Evolutionary conservation across 1,284 basidiomycete species (phyloP).

Genomic region (Trichosporon ovoides): DNA sequence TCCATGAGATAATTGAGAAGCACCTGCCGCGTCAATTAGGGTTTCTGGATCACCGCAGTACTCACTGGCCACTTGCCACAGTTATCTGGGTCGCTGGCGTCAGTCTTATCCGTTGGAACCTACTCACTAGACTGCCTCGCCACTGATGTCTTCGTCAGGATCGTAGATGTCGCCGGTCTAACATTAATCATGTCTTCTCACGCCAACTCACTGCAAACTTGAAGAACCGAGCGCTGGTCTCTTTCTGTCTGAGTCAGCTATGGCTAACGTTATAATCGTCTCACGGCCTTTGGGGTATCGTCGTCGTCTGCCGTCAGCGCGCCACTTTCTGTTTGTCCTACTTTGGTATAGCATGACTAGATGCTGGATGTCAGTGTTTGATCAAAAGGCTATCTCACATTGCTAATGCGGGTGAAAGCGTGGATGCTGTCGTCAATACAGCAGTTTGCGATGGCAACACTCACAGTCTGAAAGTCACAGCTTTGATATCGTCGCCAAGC

Average conservation of each 20-base stretch:
- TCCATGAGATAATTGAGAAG: slow-evolving; percentile 45
- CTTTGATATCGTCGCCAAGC: slow-evolving; percentile 26
- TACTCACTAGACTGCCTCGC: slow-evolving; percentile 34
- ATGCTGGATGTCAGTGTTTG: slow-evolving; percentile 28
- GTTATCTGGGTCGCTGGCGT: slow-evolving; percentile 42
- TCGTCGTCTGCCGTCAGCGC: slow-evolving; percentile 23
- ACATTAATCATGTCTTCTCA: not conserved
- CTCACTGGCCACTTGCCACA: slow-evolving; percentile 53
- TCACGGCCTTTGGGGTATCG: slow-evolving; percentile 29
- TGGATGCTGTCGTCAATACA: slow-evolving; percentile 30
- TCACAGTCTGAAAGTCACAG: slow-evolving; percentile 37
- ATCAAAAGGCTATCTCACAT: slow-evolving; percentile 27
- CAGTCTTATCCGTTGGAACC: not conserved
- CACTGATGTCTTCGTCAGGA: slow-evolving; percentile 21
- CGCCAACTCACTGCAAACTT: slow-evolving; percentile 36
- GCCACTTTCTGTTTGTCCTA: slow-evolving; percentile 10
- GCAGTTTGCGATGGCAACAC: not conserved
- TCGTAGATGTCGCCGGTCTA: slow-evolving; percentile 33
- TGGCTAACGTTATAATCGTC: not conserved
- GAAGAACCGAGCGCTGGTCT: slow-evolving; percentile 32
- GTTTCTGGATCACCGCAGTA: not conserved
- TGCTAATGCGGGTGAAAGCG: slow-evolving; percentile 41
- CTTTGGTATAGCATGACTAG: slow-evolving; percentile 42
- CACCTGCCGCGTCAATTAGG: slow-evolving; percentile 30
- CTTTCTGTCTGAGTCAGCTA: slow-evolving; percentile 20